A percentile compares a stretch with the other conserved stretches of the same genome.
Evolutionary conservation across 2,329 filamentous ascomycete species (phyloP).

Genomic region (Cladosporium cucumerinum): DNA sequence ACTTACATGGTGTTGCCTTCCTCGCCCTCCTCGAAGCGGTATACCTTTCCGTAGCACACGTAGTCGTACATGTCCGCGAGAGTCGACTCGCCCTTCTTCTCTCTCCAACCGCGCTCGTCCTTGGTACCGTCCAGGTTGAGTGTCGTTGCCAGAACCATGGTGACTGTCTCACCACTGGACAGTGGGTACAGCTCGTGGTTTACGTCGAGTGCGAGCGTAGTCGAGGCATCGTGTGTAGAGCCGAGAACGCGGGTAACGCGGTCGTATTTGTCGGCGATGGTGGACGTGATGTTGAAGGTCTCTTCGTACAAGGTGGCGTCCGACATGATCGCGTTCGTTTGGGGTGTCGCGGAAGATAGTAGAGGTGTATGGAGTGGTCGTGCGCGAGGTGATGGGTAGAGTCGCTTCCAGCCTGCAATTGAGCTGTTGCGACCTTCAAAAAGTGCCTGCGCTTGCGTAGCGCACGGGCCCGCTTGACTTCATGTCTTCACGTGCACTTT

Average conservation of each 20-base stretch:
- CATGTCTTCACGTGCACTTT: not conserved
- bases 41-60: slow-evolving; percentile 84
- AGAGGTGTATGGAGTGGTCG: not conserved
- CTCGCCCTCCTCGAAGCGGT: slow-evolving; percentile 74
- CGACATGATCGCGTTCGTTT: slow-evolving; percentile 54
- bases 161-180: slow-evolving; percentile 68
- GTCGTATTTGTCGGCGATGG: slow-evolving; percentile 89
- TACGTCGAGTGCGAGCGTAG: slow-evolving; percentile 81
- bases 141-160: slow-evolving; percentile 79
- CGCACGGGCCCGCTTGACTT: not conserved
- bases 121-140: slow-evolving; percentile 79
- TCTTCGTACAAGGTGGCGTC: slow-evolving; percentile 95
- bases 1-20: slow-evolving; percentile 83
- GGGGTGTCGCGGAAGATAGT: not conserved
- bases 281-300: slow-evolving; percentile 74
- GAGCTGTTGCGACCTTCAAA: not conserved
- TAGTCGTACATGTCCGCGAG: slow-evolving; percentile 81
- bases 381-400: not conserved
- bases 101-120: slow-evolving; percentile 64
- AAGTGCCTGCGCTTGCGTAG: not conserved
- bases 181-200: slow-evolving; percentile 90
- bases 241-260: slow-evolving; percentile 83
- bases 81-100: slow-evolving; percentile 55
- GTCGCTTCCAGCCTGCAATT: not conserved
- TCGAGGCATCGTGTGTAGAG: slow-evolving; percentile 69